Base-by-base conservation (phyloP, 1,139 yeast genomes). In the Kluyveromyces sp. region DNA sequence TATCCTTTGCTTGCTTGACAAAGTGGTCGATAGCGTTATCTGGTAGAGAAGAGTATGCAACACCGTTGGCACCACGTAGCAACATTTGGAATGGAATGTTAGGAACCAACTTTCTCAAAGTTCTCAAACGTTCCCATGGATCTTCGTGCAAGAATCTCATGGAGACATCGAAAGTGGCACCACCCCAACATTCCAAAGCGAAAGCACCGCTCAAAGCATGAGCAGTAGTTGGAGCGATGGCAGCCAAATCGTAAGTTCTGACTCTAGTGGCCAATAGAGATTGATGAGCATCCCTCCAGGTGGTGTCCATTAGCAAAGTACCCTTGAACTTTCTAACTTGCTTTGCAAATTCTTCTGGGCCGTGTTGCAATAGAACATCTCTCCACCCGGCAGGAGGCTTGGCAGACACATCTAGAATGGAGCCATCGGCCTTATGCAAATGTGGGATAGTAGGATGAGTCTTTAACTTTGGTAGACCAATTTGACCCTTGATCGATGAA, bases 271-370 rank as follows among this genome's bases (percentile, higher is more conserved):
- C 99, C 60, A 92, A 75, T 58, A 92, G 72, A n/a, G 97, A 89
- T 74, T 92, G 99, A 70, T 94, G 98, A 36, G 98, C 98, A 70
- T 92, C 99, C 80, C 99, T 87, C 99, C 99, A 92, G 15, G 99
- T 92, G 46, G 99, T 92, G 67, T 92, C 99, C 85, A 94, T 94
- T 59, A 92, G 71, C 66, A 92, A 75, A 54, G 95, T 83, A 60
- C 98, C 98, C 48, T 87, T 73, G 69, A 81, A 83, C 30, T 72
- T 67, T 67, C 97, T 81, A 51, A 94, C 95, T 61, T 87, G 83
- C 69, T 81, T 75, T 55, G 97, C 96, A 66, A 92, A 92, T 27
- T 73, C 85, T 46, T 77, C 94, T 37, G 98, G 95, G 44, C 98
- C 98, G 58, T 84, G 75, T 57, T 79, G 81, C 53, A 89, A 71